Conservation (phyloP, 345 rosid genomes). For the Citrus cavaleriei region DNA sequence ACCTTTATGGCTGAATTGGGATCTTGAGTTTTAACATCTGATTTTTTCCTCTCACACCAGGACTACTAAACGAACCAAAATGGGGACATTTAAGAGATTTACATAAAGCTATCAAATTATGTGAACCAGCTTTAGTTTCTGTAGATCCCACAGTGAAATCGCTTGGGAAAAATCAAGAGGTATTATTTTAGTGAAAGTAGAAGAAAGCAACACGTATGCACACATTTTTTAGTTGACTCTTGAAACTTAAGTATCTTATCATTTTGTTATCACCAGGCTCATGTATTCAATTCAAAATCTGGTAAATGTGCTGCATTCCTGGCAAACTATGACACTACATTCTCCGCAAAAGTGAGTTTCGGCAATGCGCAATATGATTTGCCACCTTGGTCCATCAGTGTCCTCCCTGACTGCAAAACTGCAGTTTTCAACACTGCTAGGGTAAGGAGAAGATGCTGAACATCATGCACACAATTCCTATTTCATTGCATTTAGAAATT, state of each 20-base stretch:
- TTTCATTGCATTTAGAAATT: background rate
- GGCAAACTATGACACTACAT: conserved; percentile 56
- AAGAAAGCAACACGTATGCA: background rate
- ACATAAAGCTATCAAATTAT: conserved; percentile 74
- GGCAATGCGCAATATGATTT: conserved; percentile 56
- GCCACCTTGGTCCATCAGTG: conserved; percentile 93
- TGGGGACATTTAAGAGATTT: conserved; percentile 89
- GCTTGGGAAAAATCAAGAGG: conserved; percentile 83
- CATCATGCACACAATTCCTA: background rate
- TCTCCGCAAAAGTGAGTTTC: conserved; percentile 52
- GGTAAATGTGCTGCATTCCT: conserved; percentile 78
- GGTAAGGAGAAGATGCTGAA: conserved; percentile 31
- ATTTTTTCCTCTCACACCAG: conserved; percentile 26
- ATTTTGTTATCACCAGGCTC: conserved; percentile 48
- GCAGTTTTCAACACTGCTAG: conserved; percentile 76
- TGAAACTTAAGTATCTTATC: background rate
- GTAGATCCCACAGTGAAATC: conserved; percentile 48
- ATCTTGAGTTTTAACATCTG: background rate
- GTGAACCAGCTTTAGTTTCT: conserved; percentile 83
- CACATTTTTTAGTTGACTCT: background rate
- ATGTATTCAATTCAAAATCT: conserved; percentile 50
- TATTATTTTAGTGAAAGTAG: background rate
- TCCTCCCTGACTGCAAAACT: conserved; percentile 88
- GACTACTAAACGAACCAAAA: conserved; percentile 72
- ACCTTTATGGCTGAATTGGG: background rate